phyloP scores from a whole-genome alignment of 176 grass and related monocot species.

The Thalia dealbata region DNA sequence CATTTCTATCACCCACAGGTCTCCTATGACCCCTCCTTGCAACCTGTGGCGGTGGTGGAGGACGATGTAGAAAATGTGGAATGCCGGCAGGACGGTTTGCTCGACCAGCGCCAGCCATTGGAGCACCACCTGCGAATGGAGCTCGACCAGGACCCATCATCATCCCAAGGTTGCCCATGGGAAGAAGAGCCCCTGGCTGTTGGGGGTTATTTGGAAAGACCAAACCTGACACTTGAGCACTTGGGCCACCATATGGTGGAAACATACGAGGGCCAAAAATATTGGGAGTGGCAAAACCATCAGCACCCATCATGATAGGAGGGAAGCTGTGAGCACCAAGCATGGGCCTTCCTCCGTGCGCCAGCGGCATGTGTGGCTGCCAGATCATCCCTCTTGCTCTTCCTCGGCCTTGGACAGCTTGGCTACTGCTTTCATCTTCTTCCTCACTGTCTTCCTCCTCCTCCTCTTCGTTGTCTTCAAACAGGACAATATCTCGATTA shows the following conservation, averaged over 20 bases:
- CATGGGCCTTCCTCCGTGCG: conserved; percentile 39
- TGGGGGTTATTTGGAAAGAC: conserved; percentile 57
- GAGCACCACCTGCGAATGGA: conserved; percentile 68
- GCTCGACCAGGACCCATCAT: conserved; percentile 79
- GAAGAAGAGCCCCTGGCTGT: conserved; percentile 47
- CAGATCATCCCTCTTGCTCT: conserved; percentile 67
- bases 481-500: conserved; percentile 83
- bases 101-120: conserved; percentile 52
- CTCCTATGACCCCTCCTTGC: conserved; percentile 53
- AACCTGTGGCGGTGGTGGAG: conserved; percentile 22
- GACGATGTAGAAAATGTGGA: conserved; percentile 43
- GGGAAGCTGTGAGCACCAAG: conserved; percentile 60
- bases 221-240: conserved; percentile 67
- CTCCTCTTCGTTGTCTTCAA: conserved; percentile 91
- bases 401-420: conserved; percentile 51
- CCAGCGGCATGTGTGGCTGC: conserved; percentile 73
- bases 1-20: conserved; percentile 38
- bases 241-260: conserved; percentile 64
- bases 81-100: conserved; percentile 65
- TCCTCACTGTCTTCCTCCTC: conserved; percentile 93
- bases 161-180: conserved; percentile 55
- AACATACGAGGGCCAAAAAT: conserved; percentile 59
- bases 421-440: conserved; percentile 56
- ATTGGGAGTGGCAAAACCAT: conserved; percentile 68
- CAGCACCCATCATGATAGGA: conserved; percentile 65